These are phyloP conservation scores for Solanum lignicaule DNA, from an alignment of 257 asterid species.

Conservation along the genomic window DNA sequence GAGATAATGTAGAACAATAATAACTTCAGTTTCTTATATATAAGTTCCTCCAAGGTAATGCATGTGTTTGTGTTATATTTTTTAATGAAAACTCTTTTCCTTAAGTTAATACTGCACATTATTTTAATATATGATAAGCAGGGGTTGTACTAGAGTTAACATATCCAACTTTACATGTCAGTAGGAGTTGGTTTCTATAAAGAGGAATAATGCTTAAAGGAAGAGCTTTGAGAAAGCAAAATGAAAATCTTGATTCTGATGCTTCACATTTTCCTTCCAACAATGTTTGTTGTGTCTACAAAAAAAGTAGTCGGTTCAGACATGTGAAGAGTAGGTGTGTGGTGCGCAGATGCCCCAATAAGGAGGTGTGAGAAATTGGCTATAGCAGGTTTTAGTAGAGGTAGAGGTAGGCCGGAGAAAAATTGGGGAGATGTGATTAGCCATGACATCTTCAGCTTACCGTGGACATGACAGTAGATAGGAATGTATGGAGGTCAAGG, in stretches of 20 bases:
- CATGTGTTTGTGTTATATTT: background rate
- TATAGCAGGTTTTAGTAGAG: background rate
- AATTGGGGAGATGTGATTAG: background rate
- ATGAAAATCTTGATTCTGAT: background rate
- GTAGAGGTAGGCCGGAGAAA: background rate
- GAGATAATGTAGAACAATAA: background rate
- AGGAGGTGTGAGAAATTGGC: background rate
- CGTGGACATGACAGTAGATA: background rate
- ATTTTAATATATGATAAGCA: background rate
- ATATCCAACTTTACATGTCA: background rate
- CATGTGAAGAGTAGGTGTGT: background rate
- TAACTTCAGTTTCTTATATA: background rate
- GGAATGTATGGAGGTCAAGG: background rate
- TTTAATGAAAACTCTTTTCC: background rate
- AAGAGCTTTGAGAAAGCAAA: background rate
- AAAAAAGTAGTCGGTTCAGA: background rate
- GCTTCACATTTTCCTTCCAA: background rate
- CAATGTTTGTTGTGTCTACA: background rate
- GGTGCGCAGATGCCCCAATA: background rate
- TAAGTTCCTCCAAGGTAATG: background rate
- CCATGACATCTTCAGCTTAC: background rate
- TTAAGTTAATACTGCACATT: background rate
- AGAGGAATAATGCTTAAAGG: background rate
- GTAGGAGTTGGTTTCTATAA: background rate
- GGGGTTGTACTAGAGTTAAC: background rate